These are phyloP conservation scores for Colletotrichum salicis DNA, from an alignment of 2,329 filamentous ascomycete species.

Conservation along the genomic window DNA sequence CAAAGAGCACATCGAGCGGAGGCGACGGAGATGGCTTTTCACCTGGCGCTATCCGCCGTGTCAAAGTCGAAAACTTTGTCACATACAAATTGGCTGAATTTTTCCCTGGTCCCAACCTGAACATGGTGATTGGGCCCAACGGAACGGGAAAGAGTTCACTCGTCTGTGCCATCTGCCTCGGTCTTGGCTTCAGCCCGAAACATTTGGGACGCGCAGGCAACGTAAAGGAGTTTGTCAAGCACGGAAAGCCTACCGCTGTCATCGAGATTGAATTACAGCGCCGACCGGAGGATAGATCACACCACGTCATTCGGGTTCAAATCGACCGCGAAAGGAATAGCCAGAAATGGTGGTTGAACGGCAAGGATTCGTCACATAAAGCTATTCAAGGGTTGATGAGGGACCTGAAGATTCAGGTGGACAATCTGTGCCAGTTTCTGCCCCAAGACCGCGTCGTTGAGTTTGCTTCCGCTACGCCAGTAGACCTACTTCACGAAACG, in stretches of 20 bases:
- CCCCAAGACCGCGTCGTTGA: constrained; percentile 96
- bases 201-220: constrained; percentile 88
- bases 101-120: constrained; percentile 88
- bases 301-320: constrained; percentile 78
- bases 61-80: constrained; percentile 89
- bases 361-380: constrained; percentile 69
- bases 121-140: constrained; percentile 99
- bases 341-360: constrained; percentile 82
- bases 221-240: constrained; percentile 91
- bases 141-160: constrained; percentile 97
- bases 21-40: constrained; percentile 57
- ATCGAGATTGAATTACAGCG: constrained; percentile 93
- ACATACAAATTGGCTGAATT: constrained; percentile 95
- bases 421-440: constrained; percentile 97
- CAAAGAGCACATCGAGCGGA: constrained; percentile 29
- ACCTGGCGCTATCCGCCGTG: constrained; percentile 88
- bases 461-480: constrained; percentile 84
- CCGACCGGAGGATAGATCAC: constrained; percentile 66
- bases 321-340: constrained; percentile 87
- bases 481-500: constrained; percentile 86
- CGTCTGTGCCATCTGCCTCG: constrained; percentile 95
- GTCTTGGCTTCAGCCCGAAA: constrained; percentile 84
- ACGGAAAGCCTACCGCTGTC: constrained; percentile 78
- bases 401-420: constrained; percentile 88
- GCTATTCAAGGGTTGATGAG: constrained; percentile 74